Base-by-base conservation (phyloP, 352 stramenopile species). In the Globisporangium carolinianum region DNA sequence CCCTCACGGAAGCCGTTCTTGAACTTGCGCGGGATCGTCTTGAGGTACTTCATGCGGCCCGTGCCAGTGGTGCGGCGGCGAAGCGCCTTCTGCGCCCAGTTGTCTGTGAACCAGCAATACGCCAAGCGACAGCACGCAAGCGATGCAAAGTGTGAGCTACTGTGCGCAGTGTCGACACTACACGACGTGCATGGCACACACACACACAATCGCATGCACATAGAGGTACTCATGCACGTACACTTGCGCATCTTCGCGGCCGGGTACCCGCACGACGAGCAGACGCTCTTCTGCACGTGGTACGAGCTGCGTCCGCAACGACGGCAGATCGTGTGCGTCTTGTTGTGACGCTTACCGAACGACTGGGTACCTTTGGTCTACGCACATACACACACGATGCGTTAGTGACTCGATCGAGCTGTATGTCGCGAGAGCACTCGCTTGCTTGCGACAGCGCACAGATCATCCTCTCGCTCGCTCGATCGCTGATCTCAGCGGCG, bases 271-370 rank as follows among this genome's bases (percentile, higher is more conserved):
- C 97, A 99, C 67, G 92, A 98, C 66, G 96, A 95, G 92, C 97
- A 99, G 56, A 84, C 91, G 68, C 85, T 90, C 96, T 99, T 99
- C 89, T 99, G 97, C 70, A 99, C 97, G 95, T 99, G 97, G 89
- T 97, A 99, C 66, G 97, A 98, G 72, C 89, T 91, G 74, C 97
- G 97, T 64, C 97, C 97, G 82, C 97, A 99, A 67, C 97, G 94
- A 86, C 97, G 91, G 82, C 97, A 99, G 68, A 98, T 87, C 62
- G 97, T 99, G 95, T 99, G 97, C 67, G 96, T 98, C 96, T 99
- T 99, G 79, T 98, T 99, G 92, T 99, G 97, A 79, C 97, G 94
- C 89, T 99, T 99, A 91, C 97, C 97, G 83, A 99, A 99, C 81
- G 88, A 97, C 68, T 97, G 97, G 65, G 97, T 99, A 96, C 97